These are phyloP conservation scores for Aureobasidium leucospermi DNA, from an alignment of 2,329 filamentous ascomycete genomes.

Conservation along the genomic window DNA sequence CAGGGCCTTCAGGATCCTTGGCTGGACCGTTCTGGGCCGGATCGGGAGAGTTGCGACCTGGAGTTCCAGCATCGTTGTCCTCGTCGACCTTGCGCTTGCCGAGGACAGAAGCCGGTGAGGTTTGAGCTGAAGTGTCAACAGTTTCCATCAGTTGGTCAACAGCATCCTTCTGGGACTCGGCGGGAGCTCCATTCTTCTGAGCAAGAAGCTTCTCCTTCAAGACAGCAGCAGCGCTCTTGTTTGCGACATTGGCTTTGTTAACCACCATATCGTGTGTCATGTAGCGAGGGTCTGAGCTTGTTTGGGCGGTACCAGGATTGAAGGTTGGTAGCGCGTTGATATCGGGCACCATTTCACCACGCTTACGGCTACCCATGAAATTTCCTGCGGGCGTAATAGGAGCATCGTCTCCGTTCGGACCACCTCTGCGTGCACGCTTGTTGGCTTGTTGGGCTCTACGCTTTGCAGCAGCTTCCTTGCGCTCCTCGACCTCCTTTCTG, in stretches of 20 bases:
- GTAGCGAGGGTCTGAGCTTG: conserved; percentile 45
- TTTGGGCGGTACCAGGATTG: conserved; percentile 45
- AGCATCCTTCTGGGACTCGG: conserved; percentile 22
- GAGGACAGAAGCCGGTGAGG: conserved; percentile 43
- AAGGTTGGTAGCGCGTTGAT: conserved; percentile 48
- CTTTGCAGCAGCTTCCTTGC: conserved; percentile 72
- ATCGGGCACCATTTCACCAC: conserved; percentile 29
- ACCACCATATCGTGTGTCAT: conserved; percentile 86
- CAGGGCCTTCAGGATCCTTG: conserved; percentile 50
- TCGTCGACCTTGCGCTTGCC: conserved; percentile 71
- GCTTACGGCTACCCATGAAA: conserved; percentile 15
- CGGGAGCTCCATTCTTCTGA: conserved; percentile 25
- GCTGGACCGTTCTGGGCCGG: conserved; percentile 26
- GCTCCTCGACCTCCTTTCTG: conserved; percentile 77
- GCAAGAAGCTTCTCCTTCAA: conserved; percentile 72
- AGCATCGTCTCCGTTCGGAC: conserved; percentile 24
- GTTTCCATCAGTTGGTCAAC: conserved; percentile 17
- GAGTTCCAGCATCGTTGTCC: conserved; percentile 45
- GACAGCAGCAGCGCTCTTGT: conserved; percentile 88
- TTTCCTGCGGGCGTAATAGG: conserved; percentile 23
- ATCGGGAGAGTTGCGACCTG: conserved; percentile 52
- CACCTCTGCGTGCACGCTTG: conserved; percentile 22
- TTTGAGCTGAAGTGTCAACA: conserved; percentile 1
- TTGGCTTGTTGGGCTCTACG: conserved; percentile 55
- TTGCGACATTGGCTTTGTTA: conserved; percentile 68